These are phyloP conservation scores for Encephalitozoon cuniculi DNA, from an alignment of 371 early-diverging fungal genomes.

Conservation along the genomic window DNA sequence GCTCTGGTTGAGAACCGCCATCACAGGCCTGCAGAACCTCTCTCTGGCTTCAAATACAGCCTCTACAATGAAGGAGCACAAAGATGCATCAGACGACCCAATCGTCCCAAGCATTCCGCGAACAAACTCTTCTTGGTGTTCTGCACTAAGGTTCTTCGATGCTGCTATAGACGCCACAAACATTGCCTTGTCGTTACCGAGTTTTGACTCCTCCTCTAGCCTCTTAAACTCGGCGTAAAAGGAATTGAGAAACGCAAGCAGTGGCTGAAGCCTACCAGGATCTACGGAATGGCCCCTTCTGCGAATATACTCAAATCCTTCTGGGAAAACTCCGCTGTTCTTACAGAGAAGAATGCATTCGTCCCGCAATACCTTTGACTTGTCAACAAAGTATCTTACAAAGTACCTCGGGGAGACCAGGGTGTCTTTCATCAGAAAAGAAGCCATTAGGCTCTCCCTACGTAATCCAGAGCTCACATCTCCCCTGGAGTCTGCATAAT, in stretches of 20 bases:
- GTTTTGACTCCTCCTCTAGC: neutral
- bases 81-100: neutral
- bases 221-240: neutral
- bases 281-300: too few species aligned
- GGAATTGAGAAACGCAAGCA: neutral
- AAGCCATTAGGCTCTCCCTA: neutral
- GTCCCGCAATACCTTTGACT: constrained; percentile 28
- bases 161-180: neutral
- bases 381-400: constrained; percentile 33
- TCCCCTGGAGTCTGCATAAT: constrained; percentile 6
- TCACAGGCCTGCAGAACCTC: neutral
- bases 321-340: neutral
- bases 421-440: neutral
- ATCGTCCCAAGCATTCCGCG: neutral
- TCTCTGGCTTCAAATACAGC: neutral
- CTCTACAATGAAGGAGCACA: neutral
- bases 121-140: neutral
- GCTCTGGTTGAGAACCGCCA: neutral
- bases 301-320: constrained; percentile 3
- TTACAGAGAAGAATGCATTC: neutral
- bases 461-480: constrained; percentile 21
- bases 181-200: neutral
- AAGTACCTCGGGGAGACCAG: constrained; percentile 11
- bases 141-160: neutral
- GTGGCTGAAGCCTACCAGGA: neutral